phyloP scores from a whole-genome alignment of 208 protist species.

The Wallacemonas sp. region DNA sequence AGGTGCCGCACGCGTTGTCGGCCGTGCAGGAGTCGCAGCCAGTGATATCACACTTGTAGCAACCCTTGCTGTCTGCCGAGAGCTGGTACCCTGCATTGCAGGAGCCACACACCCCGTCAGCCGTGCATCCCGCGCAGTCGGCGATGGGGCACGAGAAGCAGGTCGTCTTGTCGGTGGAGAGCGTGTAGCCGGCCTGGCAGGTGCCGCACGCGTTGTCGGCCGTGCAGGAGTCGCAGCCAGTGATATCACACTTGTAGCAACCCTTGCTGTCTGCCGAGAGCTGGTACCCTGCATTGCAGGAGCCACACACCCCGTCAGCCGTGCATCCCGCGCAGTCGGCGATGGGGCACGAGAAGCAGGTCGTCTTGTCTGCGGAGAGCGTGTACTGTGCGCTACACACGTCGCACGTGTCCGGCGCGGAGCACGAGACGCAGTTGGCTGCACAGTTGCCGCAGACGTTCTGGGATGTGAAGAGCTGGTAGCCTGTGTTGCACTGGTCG shows the following conservation, averaged over 20 bases:
- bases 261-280: neutral
- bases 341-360: neutral
- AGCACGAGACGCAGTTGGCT: slow-evolving; percentile 2
- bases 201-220: neutral
- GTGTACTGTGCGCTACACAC: neutral
- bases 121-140: neutral
- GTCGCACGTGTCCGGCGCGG: slow-evolving; percentile 7
- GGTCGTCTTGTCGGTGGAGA: neutral
- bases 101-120: neutral
- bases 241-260: neutral
- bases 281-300: neutral
- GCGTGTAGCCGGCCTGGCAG: neutral
- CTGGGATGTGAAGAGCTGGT: neutral
- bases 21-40: neutral
- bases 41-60: neutral
- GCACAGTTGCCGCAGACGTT: slow-evolving; percentile 8
- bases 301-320: neutral
- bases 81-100: neutral
- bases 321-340: neutral
- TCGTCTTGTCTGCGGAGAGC: neutral
- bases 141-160: neutral
- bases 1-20: slow-evolving; percentile 12
- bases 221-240: neutral
- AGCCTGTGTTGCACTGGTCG: neutral
- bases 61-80: neutral